Percentiles rank a stretch among this genome's conserved stretches.
phyloP scores from a whole-genome alignment of 768 basidiomycete species.

The Leccinum obscurum region DNA sequence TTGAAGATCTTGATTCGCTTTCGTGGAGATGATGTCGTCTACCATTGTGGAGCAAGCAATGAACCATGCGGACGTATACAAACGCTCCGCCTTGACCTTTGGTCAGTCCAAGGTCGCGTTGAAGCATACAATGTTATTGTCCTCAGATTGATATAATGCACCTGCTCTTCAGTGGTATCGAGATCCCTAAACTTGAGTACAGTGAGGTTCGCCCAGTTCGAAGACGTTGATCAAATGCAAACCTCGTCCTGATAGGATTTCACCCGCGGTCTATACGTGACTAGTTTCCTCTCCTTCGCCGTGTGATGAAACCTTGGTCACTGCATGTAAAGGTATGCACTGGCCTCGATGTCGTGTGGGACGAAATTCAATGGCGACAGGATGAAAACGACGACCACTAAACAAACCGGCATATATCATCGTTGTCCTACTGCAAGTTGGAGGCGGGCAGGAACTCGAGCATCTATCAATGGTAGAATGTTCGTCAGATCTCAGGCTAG shows the following conservation, averaged over 20 bases:
- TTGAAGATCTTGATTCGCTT: neutral
- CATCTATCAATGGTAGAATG: neutral
- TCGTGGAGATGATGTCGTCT: neutral
- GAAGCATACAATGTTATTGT: too few species aligned
- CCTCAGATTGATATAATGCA: too few species aligned
- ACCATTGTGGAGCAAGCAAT: neutral
- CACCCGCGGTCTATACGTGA: neutral
- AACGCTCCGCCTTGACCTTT: neutral
- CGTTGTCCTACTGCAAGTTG: too few species aligned
- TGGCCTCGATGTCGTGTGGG: neutral
- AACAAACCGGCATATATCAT: neutral
- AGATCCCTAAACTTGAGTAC: too few species aligned
- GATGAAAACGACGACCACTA: neutral
- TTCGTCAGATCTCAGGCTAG: neutral
- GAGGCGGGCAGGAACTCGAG: neutral
- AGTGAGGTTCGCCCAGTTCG: too few species aligned
- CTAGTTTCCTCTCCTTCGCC: neutral
- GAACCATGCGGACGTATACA: neutral
- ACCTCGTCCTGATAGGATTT: neutral
- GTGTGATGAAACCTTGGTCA: neutral
- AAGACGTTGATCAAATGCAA: neutral
- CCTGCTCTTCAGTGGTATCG: too few species aligned
- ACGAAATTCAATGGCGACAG: neutral
- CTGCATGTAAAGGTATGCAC: neutral
- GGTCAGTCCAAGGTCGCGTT: too few species aligned